phyloP scores from a whole-genome alignment of 1,139 yeast genomes.

The Hyphopichia fennica region DNA sequence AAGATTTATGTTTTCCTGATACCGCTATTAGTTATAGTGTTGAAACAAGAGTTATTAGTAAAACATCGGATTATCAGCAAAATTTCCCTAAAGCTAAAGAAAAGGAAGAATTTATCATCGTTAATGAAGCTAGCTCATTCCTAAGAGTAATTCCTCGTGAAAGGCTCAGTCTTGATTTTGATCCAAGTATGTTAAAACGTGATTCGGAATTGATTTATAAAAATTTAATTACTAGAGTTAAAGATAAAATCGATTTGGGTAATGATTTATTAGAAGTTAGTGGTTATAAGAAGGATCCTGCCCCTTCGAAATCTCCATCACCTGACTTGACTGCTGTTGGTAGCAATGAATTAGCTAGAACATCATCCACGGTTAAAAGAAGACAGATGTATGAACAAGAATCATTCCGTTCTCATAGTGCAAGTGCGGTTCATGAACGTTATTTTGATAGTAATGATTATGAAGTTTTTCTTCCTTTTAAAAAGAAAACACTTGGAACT shows the following conservation, averaged over 20 bases:
- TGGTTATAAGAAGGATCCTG: not conserved
- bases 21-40: conserved; percentile 25
- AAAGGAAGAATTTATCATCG: conserved; percentile 20
- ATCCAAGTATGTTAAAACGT: conserved; percentile 8
- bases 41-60: conserved; percentile 28
- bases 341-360: conserved; percentile 3
- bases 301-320: not conserved
- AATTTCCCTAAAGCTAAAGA: conserved; percentile 9
- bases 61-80: conserved; percentile 21
- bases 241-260: conserved; percentile 17
- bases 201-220: conserved; percentile 15
- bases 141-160: conserved; percentile 22
- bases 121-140: conserved; percentile 22
- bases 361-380: conserved; percentile 15
- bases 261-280: not conserved
- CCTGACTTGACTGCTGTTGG: no score
- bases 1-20: conserved; percentile 27
- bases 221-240: conserved; percentile 14
- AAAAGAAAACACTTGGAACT: conserved; percentile 16
- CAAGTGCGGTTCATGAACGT: not conserved
- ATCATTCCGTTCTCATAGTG: not conserved
- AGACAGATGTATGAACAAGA: conserved; percentile 15
- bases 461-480: conserved; percentile 15
- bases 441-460: conserved; percentile 6
- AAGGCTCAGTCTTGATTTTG: conserved; percentile 10